Evolutionary conservation across 306 rosid species (phyloP).

Genomic region (Betula pendula): DNA sequence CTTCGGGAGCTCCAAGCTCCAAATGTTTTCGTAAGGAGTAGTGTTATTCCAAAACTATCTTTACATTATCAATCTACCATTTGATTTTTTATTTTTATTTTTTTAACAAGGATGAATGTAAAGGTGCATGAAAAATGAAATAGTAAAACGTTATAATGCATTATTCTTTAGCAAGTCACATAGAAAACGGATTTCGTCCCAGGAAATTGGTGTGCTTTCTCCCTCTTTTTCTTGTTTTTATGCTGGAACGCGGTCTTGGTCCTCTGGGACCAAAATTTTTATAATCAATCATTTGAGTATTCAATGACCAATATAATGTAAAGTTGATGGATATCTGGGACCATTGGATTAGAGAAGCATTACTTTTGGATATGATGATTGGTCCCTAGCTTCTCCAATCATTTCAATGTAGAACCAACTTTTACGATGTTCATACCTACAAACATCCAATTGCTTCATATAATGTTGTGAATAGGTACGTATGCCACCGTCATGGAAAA

Average conservation of each 20-base stretch:
- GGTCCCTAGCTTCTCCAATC: neutral
- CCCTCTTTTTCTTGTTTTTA: neutral
- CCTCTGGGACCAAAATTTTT: neutral
- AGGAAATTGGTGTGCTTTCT: neutral
- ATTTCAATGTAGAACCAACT: neutral
- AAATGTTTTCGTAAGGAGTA: too few relatives aligned
- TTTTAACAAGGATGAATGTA: too few relatives aligned
- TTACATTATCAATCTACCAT: too few relatives aligned
- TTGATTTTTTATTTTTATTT: too few relatives aligned
- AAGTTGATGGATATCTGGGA: neutral
- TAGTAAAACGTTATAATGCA: too few relatives aligned
- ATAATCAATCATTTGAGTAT: neutral
- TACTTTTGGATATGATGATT: conserved; percentile 23
- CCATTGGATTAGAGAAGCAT: conserved; percentile 23
- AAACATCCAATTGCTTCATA: neutral
- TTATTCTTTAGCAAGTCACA: neutral
- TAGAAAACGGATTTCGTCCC: neutral
- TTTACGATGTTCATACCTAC: neutral
- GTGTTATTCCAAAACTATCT: too few relatives aligned
- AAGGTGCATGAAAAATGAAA: too few relatives aligned
- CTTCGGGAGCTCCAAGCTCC: too few relatives aligned
- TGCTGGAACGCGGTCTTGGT: neutral
- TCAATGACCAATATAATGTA: neutral
- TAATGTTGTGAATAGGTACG: neutral
- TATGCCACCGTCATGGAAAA: conserved; percentile 36